These are phyloP conservation scores for Microbotryomycetes sp. DNA, from an alignment of 1,284 basidiomycete genomes.

Conservation along the genomic window DNA sequence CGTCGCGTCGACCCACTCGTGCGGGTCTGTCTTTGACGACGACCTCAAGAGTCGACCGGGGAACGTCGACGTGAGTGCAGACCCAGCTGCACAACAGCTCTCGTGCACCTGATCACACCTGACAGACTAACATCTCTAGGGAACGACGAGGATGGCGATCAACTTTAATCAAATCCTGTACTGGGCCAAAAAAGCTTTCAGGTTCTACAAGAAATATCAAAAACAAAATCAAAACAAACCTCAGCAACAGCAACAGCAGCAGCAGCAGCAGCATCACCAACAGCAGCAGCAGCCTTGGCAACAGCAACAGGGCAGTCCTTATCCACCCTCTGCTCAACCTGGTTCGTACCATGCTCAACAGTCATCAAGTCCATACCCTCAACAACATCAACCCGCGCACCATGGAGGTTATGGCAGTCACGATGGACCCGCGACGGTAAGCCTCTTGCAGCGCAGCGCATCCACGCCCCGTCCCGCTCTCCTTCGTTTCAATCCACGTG, in stretches of 20 bases:
- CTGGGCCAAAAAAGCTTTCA: constrained; percentile 17
- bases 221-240: constrained; percentile 19
- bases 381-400: neutral
- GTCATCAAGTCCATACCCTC: neutral
- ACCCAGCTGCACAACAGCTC: neutral
- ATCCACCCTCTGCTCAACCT: neutral
- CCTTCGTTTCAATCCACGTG: neutral
- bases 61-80: too few species aligned
- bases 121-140: neutral
- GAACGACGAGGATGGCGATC: neutral
- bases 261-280: constrained; percentile 3
- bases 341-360: constrained; percentile 10
- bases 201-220: constrained; percentile 7
- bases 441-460: constrained; percentile 6
- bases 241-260: constrained; percentile 11
- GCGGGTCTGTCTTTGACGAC: too few species aligned
- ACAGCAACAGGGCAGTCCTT: constrained; percentile 6
- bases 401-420: constrained; percentile 23
- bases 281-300: constrained; percentile 2
- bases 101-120: neutral
- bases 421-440: constrained; percentile 30
- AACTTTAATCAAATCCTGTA: constrained; percentile 5
- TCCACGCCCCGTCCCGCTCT: neutral
- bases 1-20: too few species aligned
- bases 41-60: too few species aligned